Percentiles rank a stretch among this genome's conserved stretches.
Conservation (phyloP, 176 grass and related monocot species). For the Thinopyrum elongatum region DNA sequence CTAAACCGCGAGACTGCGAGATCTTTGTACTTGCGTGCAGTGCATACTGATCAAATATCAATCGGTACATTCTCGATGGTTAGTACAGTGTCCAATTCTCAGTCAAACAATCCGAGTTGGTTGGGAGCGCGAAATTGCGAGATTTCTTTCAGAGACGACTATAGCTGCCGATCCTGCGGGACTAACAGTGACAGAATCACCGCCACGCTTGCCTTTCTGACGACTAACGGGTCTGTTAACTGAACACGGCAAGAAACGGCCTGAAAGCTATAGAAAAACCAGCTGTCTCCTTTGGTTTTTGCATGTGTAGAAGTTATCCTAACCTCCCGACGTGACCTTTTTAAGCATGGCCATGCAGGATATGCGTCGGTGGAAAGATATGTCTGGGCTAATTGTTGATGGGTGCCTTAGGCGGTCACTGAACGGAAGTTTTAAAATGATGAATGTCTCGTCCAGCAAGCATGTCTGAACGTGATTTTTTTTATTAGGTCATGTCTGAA, state of each 20-base stretch:
- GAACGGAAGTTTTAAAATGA: not conserved
- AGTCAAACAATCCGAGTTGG: not conserved
- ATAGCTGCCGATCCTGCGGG: not conserved
- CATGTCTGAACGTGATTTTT: too few species aligned
- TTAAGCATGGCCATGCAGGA: not conserved
- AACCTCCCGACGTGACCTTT: not conserved
- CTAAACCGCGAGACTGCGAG: not conserved
- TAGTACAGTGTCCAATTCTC: not conserved
- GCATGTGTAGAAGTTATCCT: not conserved
- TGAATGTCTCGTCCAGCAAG: not conserved
- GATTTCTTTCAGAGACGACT: not conserved
- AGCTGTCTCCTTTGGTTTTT: not conserved
- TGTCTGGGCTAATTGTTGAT: conserved; percentile 1
- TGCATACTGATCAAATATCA: not conserved
- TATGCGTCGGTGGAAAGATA: not conserved
- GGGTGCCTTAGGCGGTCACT: not conserved
- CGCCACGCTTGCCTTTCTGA: not conserved
- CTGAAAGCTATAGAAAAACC: not conserved
- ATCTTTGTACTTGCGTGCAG: not conserved
- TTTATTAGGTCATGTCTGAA: too few species aligned
- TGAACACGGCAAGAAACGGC: conserved; percentile 28
- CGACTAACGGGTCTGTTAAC: not conserved
- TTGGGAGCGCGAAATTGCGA: not conserved
- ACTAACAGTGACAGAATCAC: not conserved
- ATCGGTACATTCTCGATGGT: too few species aligned